Evolutionary conservation across 768 basidiomycete species (phyloP).

Genomic region (Pisolithus tinctorius): DNA sequence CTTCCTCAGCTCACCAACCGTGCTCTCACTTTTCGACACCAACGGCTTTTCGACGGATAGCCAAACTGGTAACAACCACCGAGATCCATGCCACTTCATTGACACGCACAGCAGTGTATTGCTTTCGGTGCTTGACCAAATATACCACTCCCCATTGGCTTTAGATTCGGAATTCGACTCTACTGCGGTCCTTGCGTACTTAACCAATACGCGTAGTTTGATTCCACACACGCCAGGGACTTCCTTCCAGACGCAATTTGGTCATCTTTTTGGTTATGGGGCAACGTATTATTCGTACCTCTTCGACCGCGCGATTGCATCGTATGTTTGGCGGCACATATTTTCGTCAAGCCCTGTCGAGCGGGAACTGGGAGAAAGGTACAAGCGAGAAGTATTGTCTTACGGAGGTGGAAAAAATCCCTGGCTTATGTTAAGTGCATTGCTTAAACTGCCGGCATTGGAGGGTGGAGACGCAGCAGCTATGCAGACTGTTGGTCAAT

Average conservation of each 20-base stretch:
- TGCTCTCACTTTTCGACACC: conserved; percentile 71
- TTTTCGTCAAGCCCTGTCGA: conserved; percentile 65
- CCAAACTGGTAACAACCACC: conserved; percentile 58
- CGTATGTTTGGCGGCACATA: conserved; percentile 76
- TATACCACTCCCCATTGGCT: conserved; percentile 73
- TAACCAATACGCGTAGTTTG: conserved; percentile 65
- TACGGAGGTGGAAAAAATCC: conserved; percentile 90
- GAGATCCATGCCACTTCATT: conserved; percentile 73
- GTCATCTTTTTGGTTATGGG: conserved; percentile 92
- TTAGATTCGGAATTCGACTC: conserved; percentile 61
- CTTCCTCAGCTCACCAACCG: conserved; percentile 79
- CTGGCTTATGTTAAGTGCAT: conserved; percentile 81
- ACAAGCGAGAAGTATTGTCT: conserved; percentile 65
- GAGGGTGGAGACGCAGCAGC: conserved; percentile 67
- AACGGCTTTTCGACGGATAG: conserved; percentile 39
- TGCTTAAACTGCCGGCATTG: conserved; percentile 63
- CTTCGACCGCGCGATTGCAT: conserved; percentile 93
- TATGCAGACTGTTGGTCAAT: conserved; percentile 86
- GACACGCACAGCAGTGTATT: conserved; percentile 90
- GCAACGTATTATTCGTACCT: conserved; percentile 98
- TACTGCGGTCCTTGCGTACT: conserved; percentile 52
- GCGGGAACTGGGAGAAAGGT: conserved; percentile 73
- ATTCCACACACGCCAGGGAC: conserved; percentile 82
- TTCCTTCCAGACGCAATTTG: conserved; percentile 93
- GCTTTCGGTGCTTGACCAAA: conserved; percentile 82